Conservation (phyloP, 2,329 filamentous ascomycete species). For the Calycina herbarum region DNA sequence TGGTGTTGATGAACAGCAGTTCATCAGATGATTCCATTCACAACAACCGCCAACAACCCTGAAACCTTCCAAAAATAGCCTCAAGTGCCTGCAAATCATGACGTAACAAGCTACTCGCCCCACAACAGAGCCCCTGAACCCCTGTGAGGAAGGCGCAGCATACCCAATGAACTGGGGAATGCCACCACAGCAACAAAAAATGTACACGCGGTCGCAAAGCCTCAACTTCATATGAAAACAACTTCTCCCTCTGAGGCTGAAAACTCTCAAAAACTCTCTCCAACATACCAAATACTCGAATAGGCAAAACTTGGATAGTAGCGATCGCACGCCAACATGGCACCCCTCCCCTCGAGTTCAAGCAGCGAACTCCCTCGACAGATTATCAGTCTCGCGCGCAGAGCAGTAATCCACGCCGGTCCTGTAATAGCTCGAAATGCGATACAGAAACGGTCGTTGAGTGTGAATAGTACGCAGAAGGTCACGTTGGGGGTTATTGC, state of each 20-base stretch:
- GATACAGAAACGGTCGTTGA: slow-evolving; percentile 25
- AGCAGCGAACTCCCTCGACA: slow-evolving; percentile 3
- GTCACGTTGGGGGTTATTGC: slow-evolving; percentile 71
- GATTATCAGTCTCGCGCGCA: slow-evolving; percentile 6
- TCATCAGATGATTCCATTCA: too few relatives aligned
- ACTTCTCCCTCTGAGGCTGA: background rate
- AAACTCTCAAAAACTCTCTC: background rate
- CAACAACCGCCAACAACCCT: too few relatives aligned
- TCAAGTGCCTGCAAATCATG: too few relatives aligned
- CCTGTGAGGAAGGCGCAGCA: too few relatives aligned
- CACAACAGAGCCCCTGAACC: too few relatives aligned
- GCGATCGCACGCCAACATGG: background rate
- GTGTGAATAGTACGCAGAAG: slow-evolving; percentile 62
- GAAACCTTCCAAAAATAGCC: too few relatives aligned
- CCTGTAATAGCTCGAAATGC: slow-evolving; percentile 25
- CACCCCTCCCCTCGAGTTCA: background rate
- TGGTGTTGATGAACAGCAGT: too few relatives aligned
- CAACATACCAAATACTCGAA: background rate
- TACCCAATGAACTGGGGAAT: too few relatives aligned
- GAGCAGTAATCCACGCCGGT: slow-evolving; percentile 21
- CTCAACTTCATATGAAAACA: background rate
- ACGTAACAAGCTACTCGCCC: too few relatives aligned
- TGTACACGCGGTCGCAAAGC: background rate
- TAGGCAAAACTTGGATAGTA: too few relatives aligned
- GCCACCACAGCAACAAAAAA: too few relatives aligned